phyloP scores from a whole-genome alignment of 805 yeast genomes.

The Tetrapisispora phaffii region DNA sequence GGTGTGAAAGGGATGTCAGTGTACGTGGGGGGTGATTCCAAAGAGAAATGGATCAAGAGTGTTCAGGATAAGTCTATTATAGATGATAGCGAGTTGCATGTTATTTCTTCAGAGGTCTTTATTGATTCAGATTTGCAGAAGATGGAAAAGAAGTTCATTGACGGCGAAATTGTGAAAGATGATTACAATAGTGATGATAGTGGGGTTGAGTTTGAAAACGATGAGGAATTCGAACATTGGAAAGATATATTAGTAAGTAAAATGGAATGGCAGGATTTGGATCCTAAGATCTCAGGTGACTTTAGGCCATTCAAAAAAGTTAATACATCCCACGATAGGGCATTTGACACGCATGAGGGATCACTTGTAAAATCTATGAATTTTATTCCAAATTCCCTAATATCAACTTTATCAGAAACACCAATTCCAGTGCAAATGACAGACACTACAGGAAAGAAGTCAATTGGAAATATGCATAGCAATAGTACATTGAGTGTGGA shows the following conservation, averaged over 20 bases:
- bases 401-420: slow-evolving; percentile 5
- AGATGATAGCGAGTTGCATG: background rate
- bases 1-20: slow-evolving; percentile 15
- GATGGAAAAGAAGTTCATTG: background rate
- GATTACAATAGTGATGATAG: slow-evolving; percentile 6
- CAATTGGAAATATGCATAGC: background rate
- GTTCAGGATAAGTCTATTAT: slow-evolving; percentile 5
- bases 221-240: slow-evolving; percentile 10
- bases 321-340: slow-evolving; percentile 5
- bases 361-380: slow-evolving; percentile 11
- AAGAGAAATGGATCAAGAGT: slow-evolving; percentile 7
- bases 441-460: background rate
- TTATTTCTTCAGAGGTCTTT: background rate
- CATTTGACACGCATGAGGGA: slow-evolving; percentile 10
- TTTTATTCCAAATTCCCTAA: slow-evolving; percentile 16
- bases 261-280: slow-evolving; percentile 12
- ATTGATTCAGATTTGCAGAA: background rate
- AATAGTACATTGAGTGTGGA: slow-evolving; percentile 7
- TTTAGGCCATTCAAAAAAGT: slow-evolving; percentile 16
- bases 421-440: background rate
- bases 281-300: slow-evolving; percentile 12
- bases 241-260: slow-evolving; percentile 9
- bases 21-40: slow-evolving; percentile 5
- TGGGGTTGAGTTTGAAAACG: slow-evolving; percentile 3
- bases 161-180: slow-evolving; percentile 5